Evolutionary conservation across 495 filamentous ascomycete genomes (phyloP).

Genomic region (Tuber umbilicatum): DNA sequence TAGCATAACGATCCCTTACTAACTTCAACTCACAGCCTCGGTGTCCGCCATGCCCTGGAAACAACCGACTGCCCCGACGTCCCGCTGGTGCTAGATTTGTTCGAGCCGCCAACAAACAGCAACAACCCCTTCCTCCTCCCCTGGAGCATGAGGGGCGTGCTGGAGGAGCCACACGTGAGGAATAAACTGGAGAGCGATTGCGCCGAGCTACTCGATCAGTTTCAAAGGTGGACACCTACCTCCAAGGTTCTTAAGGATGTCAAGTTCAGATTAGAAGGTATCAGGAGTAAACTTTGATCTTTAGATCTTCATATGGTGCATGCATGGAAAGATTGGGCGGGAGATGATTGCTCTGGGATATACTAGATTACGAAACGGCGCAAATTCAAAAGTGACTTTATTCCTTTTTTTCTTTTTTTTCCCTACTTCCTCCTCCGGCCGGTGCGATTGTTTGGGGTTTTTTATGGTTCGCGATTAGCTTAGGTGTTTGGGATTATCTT

Average conservation of each 20-base stretch:
- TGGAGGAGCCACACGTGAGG: slow-evolving; percentile 88
- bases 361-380: background rate
- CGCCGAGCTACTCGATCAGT: slow-evolving; percentile 70
- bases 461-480: background rate
- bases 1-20: background rate
- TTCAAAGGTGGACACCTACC: slow-evolving; percentile 86
- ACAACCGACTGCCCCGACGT: slow-evolving; percentile 59
- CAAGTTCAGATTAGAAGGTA: slow-evolving; percentile 88
- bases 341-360: background rate
- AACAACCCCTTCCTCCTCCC: slow-evolving; percentile 83
- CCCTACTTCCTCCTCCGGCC: background rate
- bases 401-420: background rate
- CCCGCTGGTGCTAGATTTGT: slow-evolving; percentile 49
- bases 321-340: background rate
- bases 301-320: background rate
- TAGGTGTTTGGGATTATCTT: background rate
- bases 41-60: slow-evolving; percentile 77
- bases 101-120: slow-evolving; percentile 48
- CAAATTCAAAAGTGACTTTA: slow-evolving; percentile 1
- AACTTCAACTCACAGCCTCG: slow-evolving; percentile 52
- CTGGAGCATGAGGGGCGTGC: slow-evolving; percentile 84
- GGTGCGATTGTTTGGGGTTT: background rate
- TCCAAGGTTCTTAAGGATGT: slow-evolving; percentile 92
- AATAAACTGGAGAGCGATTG: slow-evolving; percentile 70
- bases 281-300: slow-evolving; percentile 45